Evolutionary conservation across 345 rosid genomes (phyloP), one percentile per base, ranked within the genome.

Genomic region (Arabis hirsuta): DNA sequence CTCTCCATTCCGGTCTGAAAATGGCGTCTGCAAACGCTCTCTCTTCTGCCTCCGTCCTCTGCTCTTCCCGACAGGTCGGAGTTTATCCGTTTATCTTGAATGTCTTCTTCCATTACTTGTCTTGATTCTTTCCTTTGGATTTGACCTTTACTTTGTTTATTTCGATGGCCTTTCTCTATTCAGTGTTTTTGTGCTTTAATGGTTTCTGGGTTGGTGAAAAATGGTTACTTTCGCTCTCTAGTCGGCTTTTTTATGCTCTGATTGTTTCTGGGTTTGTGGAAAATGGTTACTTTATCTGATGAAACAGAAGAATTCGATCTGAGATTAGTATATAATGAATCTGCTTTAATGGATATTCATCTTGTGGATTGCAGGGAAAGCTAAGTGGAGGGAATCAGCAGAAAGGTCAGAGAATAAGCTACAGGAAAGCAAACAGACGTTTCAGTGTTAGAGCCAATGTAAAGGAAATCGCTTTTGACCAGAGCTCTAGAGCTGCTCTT

Each of bases 381-480:
- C 60, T 82, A 69, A 67, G 83, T 55, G 85, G 88, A 60, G 89
- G 79, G 41, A 88, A 55, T 62, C 81, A 65, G 69, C 87, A 73
- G 76, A 81, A 74, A 68, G 78, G 73, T 68, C 89, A 83, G 24
- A 83, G 83, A 76, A 34, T 95, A 11, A 84, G 82, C 71, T 86
- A 78, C 73, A 83, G 83, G 64, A 81, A 67, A 57, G 43, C 84
- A 3, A 62, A 39, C 73, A 81, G 84, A 55, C 80, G 89, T 76
- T 86, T 91, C 67, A 53, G 81, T 0, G 98, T 92, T 68, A 82
- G 88, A 73, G 98, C 97, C 3, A 43, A 72, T 69, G 99, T 92
- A 0, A 95, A 95, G 70, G 97, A 95, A 3, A 92, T 95, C 43
- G 90, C 92, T 10, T 95, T 95, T 65, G 99, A 88, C 80, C 98